Evolutionary conservation across 202 grass and related monocot genomes (phyloP), one percentile per base, ranked within the genome.

Genomic region (Digitaria exilis): DNA sequence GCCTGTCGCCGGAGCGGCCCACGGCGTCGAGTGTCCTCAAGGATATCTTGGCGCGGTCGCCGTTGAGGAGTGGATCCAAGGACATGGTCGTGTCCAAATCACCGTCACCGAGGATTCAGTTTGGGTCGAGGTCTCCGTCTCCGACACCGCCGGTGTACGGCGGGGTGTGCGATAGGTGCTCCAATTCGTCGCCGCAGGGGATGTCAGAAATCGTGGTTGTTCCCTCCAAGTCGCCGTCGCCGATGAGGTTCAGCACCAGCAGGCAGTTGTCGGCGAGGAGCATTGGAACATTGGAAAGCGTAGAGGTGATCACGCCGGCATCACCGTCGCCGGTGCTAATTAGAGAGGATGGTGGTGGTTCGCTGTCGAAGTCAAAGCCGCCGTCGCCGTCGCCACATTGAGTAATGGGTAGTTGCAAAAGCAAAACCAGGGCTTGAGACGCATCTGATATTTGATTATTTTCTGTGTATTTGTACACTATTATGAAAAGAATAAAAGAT

Each of bases 1-100:
- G 78, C 77, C n/a, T 58, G n/a, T 89, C 87, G 6, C 87, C 82
- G 3, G 82, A 85, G 77, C 71, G 82, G 55, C 63, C 87, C 1
- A 48, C 82, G 46, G 28, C 82, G 35, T 85, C 87, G n/a, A 56
- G 46, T 32, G 66, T 85, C 35, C 57, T 89, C 11, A 64, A 45
- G 28, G 87, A 89, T 35, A 85, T 89, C 46, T 5, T 89, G 16
- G 64, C 63, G 4, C 77, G 55, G 39, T 89, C 87, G 14, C 75
- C 86, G 29, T 9, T 67, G 65, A 70, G 71, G 34, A 77, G 31
- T 29, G 79, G 43, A 18, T 4, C 69, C 2, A 73, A 85, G 43
- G 84, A 80, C 9, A 35, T 7, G 61, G 29, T n/a, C 69, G 1
- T 58, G 11, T 60, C 84, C 3, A 87, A 48, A 25, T 82, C 79